These are phyloP conservation scores for Lagenaria siceraria DNA, from an alignment of 306 rosid genomes.

Conservation along the genomic window DNA sequence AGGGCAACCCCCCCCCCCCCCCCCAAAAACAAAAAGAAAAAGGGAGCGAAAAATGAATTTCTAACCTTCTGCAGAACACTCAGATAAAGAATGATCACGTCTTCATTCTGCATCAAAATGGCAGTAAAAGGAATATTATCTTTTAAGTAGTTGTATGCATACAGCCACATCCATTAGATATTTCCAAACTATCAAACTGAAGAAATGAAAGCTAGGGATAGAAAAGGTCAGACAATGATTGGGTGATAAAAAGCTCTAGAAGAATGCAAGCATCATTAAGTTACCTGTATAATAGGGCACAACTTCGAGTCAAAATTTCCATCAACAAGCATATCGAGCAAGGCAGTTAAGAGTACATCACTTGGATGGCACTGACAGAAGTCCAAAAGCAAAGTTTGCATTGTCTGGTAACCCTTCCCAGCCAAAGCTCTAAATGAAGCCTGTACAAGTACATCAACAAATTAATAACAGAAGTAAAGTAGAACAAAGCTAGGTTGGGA, in stretches of 20 bases:
- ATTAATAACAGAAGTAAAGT: slow-evolving; percentile 5
- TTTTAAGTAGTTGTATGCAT: not conserved
- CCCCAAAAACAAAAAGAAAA: too few relatives aligned
- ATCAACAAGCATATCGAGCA: slow-evolving; percentile 95
- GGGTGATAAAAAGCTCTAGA: slow-evolving; percentile 10
- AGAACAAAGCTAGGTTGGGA: not conserved
- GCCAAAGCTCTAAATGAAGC: slow-evolving; percentile 84
- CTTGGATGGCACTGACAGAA: slow-evolving; percentile 72
- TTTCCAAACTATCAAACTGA: not conserved
- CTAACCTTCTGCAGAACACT: slow-evolving; percentile 79
- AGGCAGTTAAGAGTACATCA: slow-evolving; percentile 55
- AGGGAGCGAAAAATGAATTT: slow-evolving; percentile 13
- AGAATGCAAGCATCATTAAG: slow-evolving; percentile 16
- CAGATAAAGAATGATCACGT: slow-evolving; percentile 65
- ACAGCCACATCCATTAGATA: not conserved
- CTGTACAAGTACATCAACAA: slow-evolving; percentile 25
- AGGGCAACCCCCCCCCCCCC: too few relatives aligned
- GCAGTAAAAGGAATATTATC: not conserved
- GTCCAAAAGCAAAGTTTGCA: slow-evolving; percentile 85
- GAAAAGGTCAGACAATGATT: slow-evolving; percentile 8
- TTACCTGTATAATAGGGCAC: slow-evolving; percentile 78
- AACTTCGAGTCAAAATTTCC: slow-evolving; percentile 68
- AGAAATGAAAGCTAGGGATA: not conserved
- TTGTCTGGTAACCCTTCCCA: slow-evolving; percentile 87
- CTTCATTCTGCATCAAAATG: slow-evolving; percentile 67